phyloP scores from a whole-genome alignment of 371 early-diverging fungal species.

The Lichtheimia corymbifera region DNA sequence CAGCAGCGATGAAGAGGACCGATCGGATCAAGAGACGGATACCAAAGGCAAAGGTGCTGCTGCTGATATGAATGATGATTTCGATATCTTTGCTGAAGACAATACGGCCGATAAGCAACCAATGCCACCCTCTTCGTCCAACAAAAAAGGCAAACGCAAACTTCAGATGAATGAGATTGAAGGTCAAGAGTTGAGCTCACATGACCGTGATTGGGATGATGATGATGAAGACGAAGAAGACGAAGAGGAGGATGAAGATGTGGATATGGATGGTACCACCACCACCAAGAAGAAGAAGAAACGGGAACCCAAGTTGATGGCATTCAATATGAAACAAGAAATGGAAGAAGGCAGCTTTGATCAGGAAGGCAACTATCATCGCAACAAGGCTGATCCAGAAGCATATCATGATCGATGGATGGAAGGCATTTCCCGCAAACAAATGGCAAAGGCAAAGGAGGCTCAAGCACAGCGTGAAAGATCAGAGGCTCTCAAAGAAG shows the following conservation, averaged over 20 bases:
- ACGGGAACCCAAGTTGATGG: conserved; percentile 66
- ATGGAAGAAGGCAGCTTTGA: conserved; percentile 89
- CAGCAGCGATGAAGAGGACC: conserved; percentile 46
- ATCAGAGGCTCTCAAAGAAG: conserved; percentile 52
- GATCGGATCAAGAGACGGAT: conserved; percentile 32
- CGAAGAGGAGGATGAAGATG: conserved; percentile 25
- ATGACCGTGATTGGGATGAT: conserved; percentile 40
- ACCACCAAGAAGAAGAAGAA: conserved; percentile 5
- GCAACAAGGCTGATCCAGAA: conserved; percentile 78
- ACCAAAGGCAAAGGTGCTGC: conserved; percentile 20
- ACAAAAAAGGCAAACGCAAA: conserved; percentile 22
- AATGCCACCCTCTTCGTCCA: conserved; percentile 3
- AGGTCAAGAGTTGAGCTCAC: conserved; percentile 54
- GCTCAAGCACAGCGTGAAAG: conserved; percentile 68
- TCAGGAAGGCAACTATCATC: conserved; percentile 79
- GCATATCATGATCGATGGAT: conserved; percentile 90
- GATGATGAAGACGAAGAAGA: conserved; percentile 46
- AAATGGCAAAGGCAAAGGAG: conserved; percentile 74
- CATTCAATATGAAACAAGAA: conserved; percentile 89
- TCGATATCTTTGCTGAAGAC: conserved; percentile 63
- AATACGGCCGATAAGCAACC: conserved; percentile 1
- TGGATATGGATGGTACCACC: conserved; percentile 30
- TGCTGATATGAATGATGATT: conserved; percentile 44
- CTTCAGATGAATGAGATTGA: conserved; percentile 48
- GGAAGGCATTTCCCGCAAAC: conserved; percentile 70